Evolutionary conservation across 306 rosid species (phyloP), one percentile per base, ranked within the genome.

Genomic region (cucumber (Cucumis sativus)): DNA sequence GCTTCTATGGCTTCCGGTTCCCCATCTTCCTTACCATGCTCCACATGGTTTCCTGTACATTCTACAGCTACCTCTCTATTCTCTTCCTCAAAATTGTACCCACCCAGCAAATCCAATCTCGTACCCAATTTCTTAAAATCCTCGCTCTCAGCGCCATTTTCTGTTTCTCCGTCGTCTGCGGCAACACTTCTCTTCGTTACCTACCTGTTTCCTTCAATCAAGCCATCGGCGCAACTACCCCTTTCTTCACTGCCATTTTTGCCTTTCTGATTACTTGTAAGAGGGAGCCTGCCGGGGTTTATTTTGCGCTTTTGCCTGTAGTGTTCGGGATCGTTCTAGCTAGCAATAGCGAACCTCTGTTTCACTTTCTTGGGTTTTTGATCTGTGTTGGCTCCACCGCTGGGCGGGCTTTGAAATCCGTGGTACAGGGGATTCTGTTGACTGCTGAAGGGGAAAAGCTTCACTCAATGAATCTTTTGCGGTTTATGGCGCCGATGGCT

Each of bases 21-120:
- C 98, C 98, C 0, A 92, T 94, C 82, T 94, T 94, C 82, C 95
- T 94, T 52, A 94, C 98, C 17, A 90, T 92, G 95, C 94, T 92
- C 59, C 98, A 94, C 85, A 94, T 94, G 98, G 51, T 92, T n/a
- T 84, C 96, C 59, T 92, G 97, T 78, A 78, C 97, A 23, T 80
- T 82, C n/a, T 90, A 88, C 84, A 88, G 93, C 83, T 90, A 86
- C 77, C 49, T 77, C 9, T 82, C 96, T 28, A 90, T 90, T 28
- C 78, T 82, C 41, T 77, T 92, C 86, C 91, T 94, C 20, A 88
- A 90, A 58, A 21, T 94, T 39, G 96, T 92, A 1, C 98, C 98
- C 5, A 66, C 85, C 18, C 98, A 94, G 33, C 89, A 87, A 78
- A 86, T 94, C 60, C 96, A 85, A 70, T 92, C 98, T 9, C 85